Evolutionary conservation across 2,329 filamentous ascomycete genomes (phyloP).

Genomic region (Amesomyces nigricolor): DNA sequence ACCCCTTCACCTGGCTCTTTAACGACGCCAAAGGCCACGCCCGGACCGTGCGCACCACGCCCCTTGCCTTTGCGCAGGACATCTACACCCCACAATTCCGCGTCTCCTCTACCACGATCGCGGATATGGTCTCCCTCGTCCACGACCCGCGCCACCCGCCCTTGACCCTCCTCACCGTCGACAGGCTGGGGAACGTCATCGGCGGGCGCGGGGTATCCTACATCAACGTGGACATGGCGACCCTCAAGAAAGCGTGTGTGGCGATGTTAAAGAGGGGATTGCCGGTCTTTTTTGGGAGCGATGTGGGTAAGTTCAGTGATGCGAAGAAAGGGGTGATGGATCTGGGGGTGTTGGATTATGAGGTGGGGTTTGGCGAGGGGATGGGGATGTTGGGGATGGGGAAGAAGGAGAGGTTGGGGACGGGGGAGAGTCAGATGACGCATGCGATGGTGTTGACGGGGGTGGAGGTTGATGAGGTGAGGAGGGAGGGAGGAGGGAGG

Average conservation of each 20-base stretch:
- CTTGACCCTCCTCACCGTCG: slow-evolving; percentile 66
- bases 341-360: slow-evolving; percentile 67
- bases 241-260: slow-evolving; percentile 68
- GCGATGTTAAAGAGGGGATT: slow-evolving; percentile 71
- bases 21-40: slow-evolving; percentile 59
- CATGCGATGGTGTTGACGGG: slow-evolving; percentile 41
- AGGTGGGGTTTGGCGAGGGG: slow-evolving; percentile 66
- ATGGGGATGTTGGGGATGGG: slow-evolving; percentile 58
- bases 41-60: slow-evolving; percentile 58
- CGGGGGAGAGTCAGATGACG: background rate
- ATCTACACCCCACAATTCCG: slow-evolving; percentile 55
- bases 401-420: slow-evolving; percentile 66
- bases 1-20: slow-evolving; percentile 76
- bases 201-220: slow-evolving; percentile 59
- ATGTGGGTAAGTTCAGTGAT: slow-evolving; percentile 75
- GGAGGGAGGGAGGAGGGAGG: too few relatives aligned
- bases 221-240: slow-evolving; percentile 70
- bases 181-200: slow-evolving; percentile 74
- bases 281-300: slow-evolving; percentile 83
- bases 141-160: slow-evolving; percentile 79
- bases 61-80: slow-evolving; percentile 65
- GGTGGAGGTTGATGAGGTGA: slow-evolving; percentile 62
- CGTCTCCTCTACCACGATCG: slow-evolving; percentile 55
- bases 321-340: slow-evolving; percentile 70
- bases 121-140: slow-evolving; percentile 71